Evolutionary conservation across 2,329 filamentous ascomycete species (phyloP).

Genomic region (Alternaria arbusti): DNA sequence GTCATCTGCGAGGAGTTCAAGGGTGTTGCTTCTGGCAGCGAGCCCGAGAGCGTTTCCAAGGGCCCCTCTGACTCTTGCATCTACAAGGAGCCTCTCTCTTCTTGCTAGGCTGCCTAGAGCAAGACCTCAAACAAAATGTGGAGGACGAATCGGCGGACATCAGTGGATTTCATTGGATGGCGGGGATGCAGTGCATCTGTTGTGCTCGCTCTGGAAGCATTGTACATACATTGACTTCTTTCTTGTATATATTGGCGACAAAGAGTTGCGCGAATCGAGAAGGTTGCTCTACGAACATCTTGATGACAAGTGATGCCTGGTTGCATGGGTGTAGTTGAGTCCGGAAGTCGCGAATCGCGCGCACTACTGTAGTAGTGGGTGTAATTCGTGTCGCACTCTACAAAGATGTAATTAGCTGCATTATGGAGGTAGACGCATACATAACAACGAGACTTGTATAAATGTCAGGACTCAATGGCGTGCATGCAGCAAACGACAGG

Average conservation of each 20-base stretch:
- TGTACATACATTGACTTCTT: slow-evolving; percentile 13
- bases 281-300: background rate
- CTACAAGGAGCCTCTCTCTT: slow-evolving; percentile 19
- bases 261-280: background rate
- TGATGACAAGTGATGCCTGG: background rate
- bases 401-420: background rate
- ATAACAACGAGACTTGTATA: background rate
- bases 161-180: background rate
- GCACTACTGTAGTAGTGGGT: background rate
- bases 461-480: background rate
- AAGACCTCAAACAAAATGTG: background rate
- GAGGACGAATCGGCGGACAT: background rate
- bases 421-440: background rate
- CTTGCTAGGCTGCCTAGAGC: slow-evolving; percentile 25
- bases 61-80: slow-evolving; percentile 41
- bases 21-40: slow-evolving; percentile 36
- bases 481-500: background rate
- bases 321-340: background rate
- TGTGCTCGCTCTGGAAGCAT: slow-evolving; percentile 11
- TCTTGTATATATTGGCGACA: slow-evolving; percentile 15
- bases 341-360: background rate
- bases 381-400: background rate
- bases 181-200: background rate
- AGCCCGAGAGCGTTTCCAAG: slow-evolving; percentile 33
- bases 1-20: slow-evolving; percentile 44